Base-by-base conservation (phyloP, 31 red algal species). In the Odonthalia washingtoniensis region DNA sequence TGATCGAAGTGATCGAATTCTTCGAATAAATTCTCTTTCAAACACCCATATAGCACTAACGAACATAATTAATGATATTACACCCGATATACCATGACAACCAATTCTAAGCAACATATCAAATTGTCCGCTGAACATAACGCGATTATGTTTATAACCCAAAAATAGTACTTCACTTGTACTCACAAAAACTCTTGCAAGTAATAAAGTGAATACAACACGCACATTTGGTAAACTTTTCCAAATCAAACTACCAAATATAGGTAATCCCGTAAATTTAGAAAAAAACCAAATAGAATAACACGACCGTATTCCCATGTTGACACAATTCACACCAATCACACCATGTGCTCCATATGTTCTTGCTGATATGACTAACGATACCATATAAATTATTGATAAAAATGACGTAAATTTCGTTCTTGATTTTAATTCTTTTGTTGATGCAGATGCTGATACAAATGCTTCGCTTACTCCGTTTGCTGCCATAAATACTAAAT, bases 381-480 rank as follows among this genome's bases (percentile, higher is more conserved):
- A 45, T 0, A 40, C 74, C 46, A 96, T 80, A 60, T 96, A 96
- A 1, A 44, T 41, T 16, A 86, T 42, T 35, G 82, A 87, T 14
- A 96, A 72, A 32, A 46, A 43, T 24, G 87, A 72, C n/a, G 78
- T 75, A 75, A 96, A 96, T 85, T 87, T 90, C 3, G 94, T 82
- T 34, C 88, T 83, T 30, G 63, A 42, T 31, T 84, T 83, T 27
- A 93, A 83, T 64, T 89, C 79, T 0, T 40, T 41, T 14, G 89
- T 87, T 28, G 81, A 65, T 1, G 94, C 94, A 3, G 91, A 81
- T 28, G 94, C 94, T 4, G 84, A 92, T 3, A 96, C 82, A 78
- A 90, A 89, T 17, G 90, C 94, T 65, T 96, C 94, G 33, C 79
- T 88, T 2, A 96, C 91, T n/a, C 94, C 94, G 40, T 96, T 96